These are phyloP conservation scores for Boletellus deceptivus DNA, from an alignment of 1,284 basidiomycete species.

Conservation along the genomic window DNA sequence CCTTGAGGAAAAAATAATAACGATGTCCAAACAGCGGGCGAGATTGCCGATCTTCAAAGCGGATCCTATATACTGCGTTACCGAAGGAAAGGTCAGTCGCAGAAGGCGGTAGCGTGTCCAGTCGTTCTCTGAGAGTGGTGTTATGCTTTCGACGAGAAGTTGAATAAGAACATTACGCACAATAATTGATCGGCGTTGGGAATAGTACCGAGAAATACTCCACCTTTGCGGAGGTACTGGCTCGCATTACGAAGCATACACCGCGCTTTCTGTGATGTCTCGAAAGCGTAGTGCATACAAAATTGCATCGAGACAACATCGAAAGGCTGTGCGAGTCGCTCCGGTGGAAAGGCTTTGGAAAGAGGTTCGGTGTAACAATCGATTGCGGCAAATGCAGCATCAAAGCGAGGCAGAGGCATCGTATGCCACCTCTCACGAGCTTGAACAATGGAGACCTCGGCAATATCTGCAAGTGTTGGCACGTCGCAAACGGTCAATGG, in stretches of 20 bases:
- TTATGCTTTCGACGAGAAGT: conserved; percentile 10
- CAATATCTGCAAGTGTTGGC: conserved; percentile 71
- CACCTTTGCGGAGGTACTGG: conserved; percentile 77
- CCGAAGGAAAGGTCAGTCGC: conserved; percentile 77
- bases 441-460: conserved; percentile 87
- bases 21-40: conserved; percentile 82
- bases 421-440: conserved; percentile 67
- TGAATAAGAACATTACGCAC: conserved; percentile 45
- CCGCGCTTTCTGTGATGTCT: conserved; percentile 80
- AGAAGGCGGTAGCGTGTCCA: conserved; percentile 62
- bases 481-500: conserved; percentile 3
- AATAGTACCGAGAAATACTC: conserved; percentile 92
- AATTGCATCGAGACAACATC: conserved; percentile 98
- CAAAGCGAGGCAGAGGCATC: conserved; percentile 57
- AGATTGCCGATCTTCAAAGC: conserved; percentile 71
- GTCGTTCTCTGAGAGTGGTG: conserved; percentile 50
- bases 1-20: conserved; percentile 91
- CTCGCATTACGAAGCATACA: conserved; percentile 94
- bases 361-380: conserved; percentile 87
- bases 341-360: conserved; percentile 63
- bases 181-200: conserved; percentile 81
- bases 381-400: conserved; percentile 80
- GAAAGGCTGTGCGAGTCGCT: conserved; percentile 63
- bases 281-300: conserved; percentile 99
- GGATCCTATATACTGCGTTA: conserved; percentile 87